Percentiles rank a stretch among this genome's conserved stretches.
phyloP scores from a whole-genome alignment of 805 yeast genomes.

The Metschnikowia cerradonensis region DNA sequence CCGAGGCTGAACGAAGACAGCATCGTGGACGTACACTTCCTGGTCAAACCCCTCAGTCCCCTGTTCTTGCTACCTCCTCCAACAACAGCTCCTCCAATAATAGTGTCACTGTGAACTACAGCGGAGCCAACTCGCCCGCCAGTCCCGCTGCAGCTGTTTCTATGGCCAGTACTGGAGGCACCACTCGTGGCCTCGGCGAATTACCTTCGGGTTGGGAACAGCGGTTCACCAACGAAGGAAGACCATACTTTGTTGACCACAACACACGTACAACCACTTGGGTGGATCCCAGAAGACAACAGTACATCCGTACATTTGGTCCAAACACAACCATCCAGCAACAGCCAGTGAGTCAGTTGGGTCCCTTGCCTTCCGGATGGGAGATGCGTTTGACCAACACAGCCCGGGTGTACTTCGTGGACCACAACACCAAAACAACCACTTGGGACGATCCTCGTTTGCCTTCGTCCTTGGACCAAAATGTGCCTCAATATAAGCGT shows the following conservation, averaged over 20 bases:
- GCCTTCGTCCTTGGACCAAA: constrained; percentile 95
- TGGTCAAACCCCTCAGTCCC: constrained; percentile 44
- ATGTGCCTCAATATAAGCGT: constrained; percentile 98
- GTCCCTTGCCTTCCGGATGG: constrained; percentile 99
- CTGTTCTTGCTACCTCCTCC: constrained; percentile 19
- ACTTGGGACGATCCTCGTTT: constrained; percentile 99
- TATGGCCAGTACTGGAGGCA: constrained; percentile 76
- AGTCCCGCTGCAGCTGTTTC: constrained; percentile 65
- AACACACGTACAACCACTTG: constrained; percentile 99
- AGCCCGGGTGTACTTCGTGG: constrained; percentile 97
- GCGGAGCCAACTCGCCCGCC: constrained; percentile 47
- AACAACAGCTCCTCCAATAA: constrained; percentile 29
- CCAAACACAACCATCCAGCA: constrained; percentile 90
- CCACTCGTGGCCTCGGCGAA: constrained; percentile 95
- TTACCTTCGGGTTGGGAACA: constrained; percentile 99
- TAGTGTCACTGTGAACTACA: constrained; percentile 44
- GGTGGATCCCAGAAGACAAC: constrained; percentile 99
- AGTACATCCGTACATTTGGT: constrained; percentile 93
- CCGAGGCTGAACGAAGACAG: constrained; percentile 86
- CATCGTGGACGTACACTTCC: constrained; percentile 90
- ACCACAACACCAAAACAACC: constrained; percentile 97
- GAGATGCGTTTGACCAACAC: constrained; percentile 99
- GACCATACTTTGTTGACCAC: constrained; percentile 98
- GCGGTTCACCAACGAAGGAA: constrained; percentile 94
- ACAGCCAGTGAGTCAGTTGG: constrained; percentile 95